Evolutionary conservation across 139 green algal species (phyloP), one percentile per base, ranked within the genome.

Genomic region (Dunaliella primolecta): DNA sequence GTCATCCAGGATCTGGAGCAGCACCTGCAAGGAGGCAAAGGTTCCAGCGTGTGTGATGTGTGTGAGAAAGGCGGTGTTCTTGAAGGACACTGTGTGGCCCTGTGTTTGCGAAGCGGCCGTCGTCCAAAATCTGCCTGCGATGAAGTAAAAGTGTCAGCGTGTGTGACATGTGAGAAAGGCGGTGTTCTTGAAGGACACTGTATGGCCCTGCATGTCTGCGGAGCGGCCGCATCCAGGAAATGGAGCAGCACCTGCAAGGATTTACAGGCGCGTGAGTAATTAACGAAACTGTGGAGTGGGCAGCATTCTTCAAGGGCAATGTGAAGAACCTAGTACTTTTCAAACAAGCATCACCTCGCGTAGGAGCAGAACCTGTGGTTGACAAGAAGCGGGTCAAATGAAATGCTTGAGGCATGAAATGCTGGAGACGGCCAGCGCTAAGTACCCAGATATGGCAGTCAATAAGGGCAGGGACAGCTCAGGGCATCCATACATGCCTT

Each of bases 11-110:
- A 99, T 91, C 90, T 99, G 95, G 0, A 77, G 83, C 78, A 82
- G 74, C 79, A 80, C 30, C 25, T 46, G 46, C 75, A 78, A 7
- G 25, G 11, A 3, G 7, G 15, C 46, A 64, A 64, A 15, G 7
- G 46, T 64, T 7, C 15, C 7, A 25, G 46, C 15, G 46, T 64
- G 46, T 64, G 46, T 64, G 46, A 11, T 34, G n/a, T 78, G n/a
- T 78, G n/a, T 98, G 92, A 98, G 98, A 87, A 98, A 95, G 55
- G 98, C 91, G 15, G 92, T 92, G 92, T 98, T 98, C 84, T 98
- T 98, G 94, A 99, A 99, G 80, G 87, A 94, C 33, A 99, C 93
- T 0, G 90, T 93, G 85, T 94, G 94, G 2, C 97, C 97, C 87
- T 98, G 95, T 71, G 89, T 95, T 91, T 99, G 95, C 0, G 96